These are phyloP conservation scores for Crucibulum laeve DNA, from an alignment of 768 basidiomycete genomes.

Conservation along the genomic window DNA sequence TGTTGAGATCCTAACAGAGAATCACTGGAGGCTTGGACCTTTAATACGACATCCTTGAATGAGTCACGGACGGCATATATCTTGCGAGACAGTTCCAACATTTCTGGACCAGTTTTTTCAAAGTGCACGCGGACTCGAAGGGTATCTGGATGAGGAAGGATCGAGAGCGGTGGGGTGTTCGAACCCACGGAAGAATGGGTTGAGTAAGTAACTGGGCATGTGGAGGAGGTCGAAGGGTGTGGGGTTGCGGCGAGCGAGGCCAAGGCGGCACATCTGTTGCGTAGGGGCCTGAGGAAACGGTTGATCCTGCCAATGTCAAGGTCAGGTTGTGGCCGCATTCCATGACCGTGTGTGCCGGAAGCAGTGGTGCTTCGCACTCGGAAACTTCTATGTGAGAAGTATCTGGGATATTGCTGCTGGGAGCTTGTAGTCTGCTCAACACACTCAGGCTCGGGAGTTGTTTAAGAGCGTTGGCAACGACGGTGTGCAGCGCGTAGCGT, in stretches of 20 bases:
- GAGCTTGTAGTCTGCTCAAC: too few species aligned
- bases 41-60: slow-evolving; percentile 46
- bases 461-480: too few species aligned
- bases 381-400: too few species aligned
- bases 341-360: too few species aligned
- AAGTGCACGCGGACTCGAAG: slow-evolving; percentile 26
- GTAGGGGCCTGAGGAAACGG: slow-evolving; percentile 43
- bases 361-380: slow-evolving; percentile 3
- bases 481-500: too few species aligned
- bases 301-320: slow-evolving; percentile 21
- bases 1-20: not conserved
- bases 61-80: slow-evolving; percentile 53
- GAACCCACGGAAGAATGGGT: too few species aligned
- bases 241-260: slow-evolving; percentile 7
- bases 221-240: slow-evolving; percentile 11
- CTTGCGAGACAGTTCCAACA: slow-evolving; percentile 38
- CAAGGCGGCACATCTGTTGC: slow-evolving; percentile 38
- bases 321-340: not conserved
- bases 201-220: slow-evolving; percentile 10
- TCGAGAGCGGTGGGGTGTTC: slow-evolving; percentile 28
- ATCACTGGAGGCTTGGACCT: slow-evolving; percentile 11
- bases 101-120: slow-evolving; percentile 25
- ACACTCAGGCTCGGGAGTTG: too few species aligned
- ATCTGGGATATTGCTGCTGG: too few species aligned
- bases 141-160: slow-evolving; percentile 33